phyloP scores from a whole-genome alignment of 1,284 basidiomycete species.

The Polyporus tsugae region DNA sequence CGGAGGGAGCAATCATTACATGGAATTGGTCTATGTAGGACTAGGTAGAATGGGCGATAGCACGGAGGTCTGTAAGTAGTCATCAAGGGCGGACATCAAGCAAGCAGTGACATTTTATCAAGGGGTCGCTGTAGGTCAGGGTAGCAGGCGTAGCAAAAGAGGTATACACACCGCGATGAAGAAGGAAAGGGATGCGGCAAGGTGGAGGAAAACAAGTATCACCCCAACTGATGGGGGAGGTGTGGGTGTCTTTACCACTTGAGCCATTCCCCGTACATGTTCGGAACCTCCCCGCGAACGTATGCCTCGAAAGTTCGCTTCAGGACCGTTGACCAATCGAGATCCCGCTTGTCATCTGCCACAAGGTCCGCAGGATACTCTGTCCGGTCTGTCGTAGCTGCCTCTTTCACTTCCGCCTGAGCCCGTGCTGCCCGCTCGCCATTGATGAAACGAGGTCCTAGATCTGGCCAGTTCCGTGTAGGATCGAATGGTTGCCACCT shows the following conservation, averaged over 20 bases:
- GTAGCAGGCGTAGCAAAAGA: slow-evolving; percentile 12
- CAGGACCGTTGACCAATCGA: slow-evolving; percentile 90
- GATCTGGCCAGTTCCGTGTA: slow-evolving; percentile 89
- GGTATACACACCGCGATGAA: slow-evolving; percentile 31
- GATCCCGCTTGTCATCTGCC: slow-evolving; percentile 70
- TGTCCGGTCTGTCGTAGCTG: slow-evolving; percentile 36
- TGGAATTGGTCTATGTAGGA: slow-evolving; percentile 24
- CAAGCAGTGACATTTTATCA: slow-evolving; percentile 5
- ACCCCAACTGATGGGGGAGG: background rate
- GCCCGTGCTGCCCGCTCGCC: slow-evolving; percentile 73
- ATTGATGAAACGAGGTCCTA: slow-evolving; percentile 80
- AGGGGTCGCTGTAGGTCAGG: slow-evolving; percentile 2
- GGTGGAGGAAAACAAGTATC: background rate
- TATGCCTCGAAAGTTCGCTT: slow-evolving; percentile 94
- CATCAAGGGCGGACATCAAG: background rate
- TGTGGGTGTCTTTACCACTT: slow-evolving; percentile 57
- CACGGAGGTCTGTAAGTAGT: slow-evolving; percentile 19
- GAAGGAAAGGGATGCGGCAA: slow-evolving; percentile 15
- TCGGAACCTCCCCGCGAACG: slow-evolving; percentile 85
- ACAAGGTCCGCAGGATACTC: slow-evolving; percentile 48
- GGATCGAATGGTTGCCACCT: slow-evolving; percentile 97
- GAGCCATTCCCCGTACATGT: slow-evolving; percentile 92
- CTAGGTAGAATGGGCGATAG: slow-evolving; percentile 28
- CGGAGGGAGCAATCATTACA: slow-evolving; percentile 22
- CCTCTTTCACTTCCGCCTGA: slow-evolving; percentile 36